Evolutionary conservation across 2,329 filamentous ascomycete species (phyloP), one percentile per base, ranked within the genome.

Genomic region (Hymenoscyphus fructigenus): DNA sequence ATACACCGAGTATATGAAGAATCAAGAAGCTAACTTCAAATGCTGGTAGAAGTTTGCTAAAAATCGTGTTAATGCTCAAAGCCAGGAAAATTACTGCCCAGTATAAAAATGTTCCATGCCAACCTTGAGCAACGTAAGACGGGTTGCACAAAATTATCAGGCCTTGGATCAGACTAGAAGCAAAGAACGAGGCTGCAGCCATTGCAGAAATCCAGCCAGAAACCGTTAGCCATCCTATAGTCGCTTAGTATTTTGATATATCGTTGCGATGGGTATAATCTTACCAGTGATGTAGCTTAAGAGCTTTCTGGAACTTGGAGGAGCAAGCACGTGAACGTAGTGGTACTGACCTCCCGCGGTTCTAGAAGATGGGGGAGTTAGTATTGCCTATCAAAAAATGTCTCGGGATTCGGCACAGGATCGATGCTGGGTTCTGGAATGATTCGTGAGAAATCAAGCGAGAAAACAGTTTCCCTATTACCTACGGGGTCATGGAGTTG

Each of bases 251-350:
- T 14, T 32, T 38, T 14, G 14, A 38, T 5, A 5, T 34, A 17
- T 57, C 26, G 9, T 23, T n/a, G 20, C 2, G 26, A 15, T 47
- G 14, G 23, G 20, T 50, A 44, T 9, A 50, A 15, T 44, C 20
- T 60, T 60, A 60, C 64, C 66, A 14, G 66, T 59, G 2, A 66
- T 23, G 38, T 67, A 67, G 26, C 66, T 67, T 0, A 67, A 58
- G n/a, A 67, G 59, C 2, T 62, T 64, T 23, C 34, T 53, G 26
- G 44, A 66, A 34, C 59, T 61, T 14, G 50, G 58, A 15, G 66
- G 64, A 14, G 58, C 60, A 15, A 66, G 62, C 14, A 67, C 56
- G 1, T 61, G 60, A 41, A 67, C 64, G 56, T 60, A 67, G 17
- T 65, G 59, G 20, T 61, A 67, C 12, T 60, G 63, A 1, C 65